Conservation (phyloP, 2,329 filamentous ascomycete genomes). For the Microcyclosporella mali region DNA sequence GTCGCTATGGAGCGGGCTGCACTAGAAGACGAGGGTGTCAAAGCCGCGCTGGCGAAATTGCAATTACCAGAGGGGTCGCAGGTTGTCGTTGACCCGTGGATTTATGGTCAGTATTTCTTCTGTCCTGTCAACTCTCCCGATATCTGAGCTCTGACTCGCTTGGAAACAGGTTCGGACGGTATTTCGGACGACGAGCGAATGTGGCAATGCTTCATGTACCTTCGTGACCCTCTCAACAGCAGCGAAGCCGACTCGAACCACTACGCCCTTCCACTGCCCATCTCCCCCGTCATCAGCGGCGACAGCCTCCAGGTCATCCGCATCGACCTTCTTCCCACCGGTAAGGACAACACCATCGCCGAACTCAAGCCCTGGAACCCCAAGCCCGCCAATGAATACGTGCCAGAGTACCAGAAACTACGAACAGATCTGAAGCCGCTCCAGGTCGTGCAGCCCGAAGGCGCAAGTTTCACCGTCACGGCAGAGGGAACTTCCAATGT, state of each 20-base stretch:
- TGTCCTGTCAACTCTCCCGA: constrained; percentile 1
- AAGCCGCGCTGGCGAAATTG: constrained; percentile 55
- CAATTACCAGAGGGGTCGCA: constrained; percentile 52
- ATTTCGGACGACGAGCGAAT: constrained; percentile 41
- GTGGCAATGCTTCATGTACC: constrained; percentile 59
- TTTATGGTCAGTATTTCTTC: constrained; percentile 47
- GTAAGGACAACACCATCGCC: constrained; percentile 54
- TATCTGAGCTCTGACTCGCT: background rate
- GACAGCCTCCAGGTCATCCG: constrained; percentile 59
- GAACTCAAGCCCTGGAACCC: constrained; percentile 53
- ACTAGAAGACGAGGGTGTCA: constrained; percentile 50
- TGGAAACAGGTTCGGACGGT: constrained; percentile 38
- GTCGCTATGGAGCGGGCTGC: constrained; percentile 52
- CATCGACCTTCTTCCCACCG: constrained; percentile 64
- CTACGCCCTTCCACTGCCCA: constrained; percentile 61
- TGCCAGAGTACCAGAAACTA: constrained; percentile 48
- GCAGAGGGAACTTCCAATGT: constrained; percentile 47
- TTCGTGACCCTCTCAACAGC: constrained; percentile 56
- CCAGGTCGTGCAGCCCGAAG: constrained; percentile 65
- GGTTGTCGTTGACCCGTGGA: constrained; percentile 61
- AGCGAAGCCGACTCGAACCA: constrained; percentile 60
- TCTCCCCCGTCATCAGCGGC: constrained; percentile 61
- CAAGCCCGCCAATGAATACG: constrained; percentile 58
- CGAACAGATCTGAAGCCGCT: constrained; percentile 56
- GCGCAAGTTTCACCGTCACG: constrained; percentile 57